A percentile compares a stretch with the other conserved stretches of the same genome.
These are phyloP conservation scores for Alternaria incomplexa DNA, from an alignment of 2,329 filamentous ascomycete genomes.

Conservation along the genomic window DNA sequence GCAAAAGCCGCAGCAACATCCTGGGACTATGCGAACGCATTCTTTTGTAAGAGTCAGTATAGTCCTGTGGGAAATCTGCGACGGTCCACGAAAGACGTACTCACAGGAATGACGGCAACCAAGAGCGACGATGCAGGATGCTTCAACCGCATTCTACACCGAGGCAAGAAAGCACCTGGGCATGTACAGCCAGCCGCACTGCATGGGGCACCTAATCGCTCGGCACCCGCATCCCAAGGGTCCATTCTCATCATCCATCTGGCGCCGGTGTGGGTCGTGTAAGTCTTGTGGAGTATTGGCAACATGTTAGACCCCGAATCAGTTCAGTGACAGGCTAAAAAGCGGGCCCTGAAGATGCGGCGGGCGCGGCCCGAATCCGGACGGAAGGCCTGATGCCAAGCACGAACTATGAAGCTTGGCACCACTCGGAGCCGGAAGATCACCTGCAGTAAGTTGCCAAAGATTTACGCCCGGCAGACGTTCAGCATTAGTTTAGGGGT, in stretches of 20 bases:
- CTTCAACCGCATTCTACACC: not conserved
- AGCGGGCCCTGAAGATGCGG: not conserved
- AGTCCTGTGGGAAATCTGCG: not conserved
- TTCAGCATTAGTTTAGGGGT: too few relatives aligned
- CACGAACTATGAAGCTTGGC: not conserved
- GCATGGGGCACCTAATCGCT: too few relatives aligned
- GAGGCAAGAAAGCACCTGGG: not conserved
- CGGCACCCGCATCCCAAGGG: too few relatives aligned
- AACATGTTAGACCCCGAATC: too few relatives aligned
- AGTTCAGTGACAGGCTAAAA: not conserved
- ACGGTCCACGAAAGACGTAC: not conserved
- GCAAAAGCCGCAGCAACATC: not conserved
- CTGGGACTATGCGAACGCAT: not conserved
- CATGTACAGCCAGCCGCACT: too few relatives aligned
- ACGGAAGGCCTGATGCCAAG: not conserved
- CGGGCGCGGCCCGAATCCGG: too few relatives aligned
- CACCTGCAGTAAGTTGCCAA: not conserved
- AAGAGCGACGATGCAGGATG: not conserved
- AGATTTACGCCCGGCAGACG: not conserved
- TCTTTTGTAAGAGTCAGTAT: not conserved
- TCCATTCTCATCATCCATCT: too few relatives aligned
- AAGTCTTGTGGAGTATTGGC: too few relatives aligned
- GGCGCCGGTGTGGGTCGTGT: too few relatives aligned
- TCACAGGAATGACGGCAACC: not conserved
- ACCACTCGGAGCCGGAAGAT: not conserved